phyloP scores from a whole-genome alignment of 2,329 filamentous ascomycete genomes.

The Juglanconis sp. region DNA sequence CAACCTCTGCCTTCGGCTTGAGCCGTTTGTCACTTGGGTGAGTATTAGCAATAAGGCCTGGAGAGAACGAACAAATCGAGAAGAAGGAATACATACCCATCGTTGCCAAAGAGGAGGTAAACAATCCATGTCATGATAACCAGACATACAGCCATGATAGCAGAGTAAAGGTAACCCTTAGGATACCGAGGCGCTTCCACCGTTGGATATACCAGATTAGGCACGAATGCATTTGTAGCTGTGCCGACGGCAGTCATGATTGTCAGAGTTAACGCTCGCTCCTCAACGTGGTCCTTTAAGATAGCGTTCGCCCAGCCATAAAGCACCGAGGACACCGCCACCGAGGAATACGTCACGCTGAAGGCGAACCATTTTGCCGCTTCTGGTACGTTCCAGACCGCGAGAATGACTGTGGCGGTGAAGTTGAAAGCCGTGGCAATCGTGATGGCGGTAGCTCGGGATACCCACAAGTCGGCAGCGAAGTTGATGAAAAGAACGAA shows the following conservation, averaged over 20 bases:
- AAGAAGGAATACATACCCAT: conserved; percentile 4
- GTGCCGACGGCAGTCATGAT: conserved; percentile 51
- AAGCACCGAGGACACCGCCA: conserved; percentile 52
- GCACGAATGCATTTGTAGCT: conserved; percentile 55
- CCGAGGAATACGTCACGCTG: conserved; percentile 44
- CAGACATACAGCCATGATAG: conserved; percentile 9
- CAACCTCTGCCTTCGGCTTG: too few species aligned
- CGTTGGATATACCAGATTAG: conserved; percentile 47
- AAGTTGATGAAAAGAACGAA: conserved; percentile 54
- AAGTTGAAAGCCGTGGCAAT: conserved; percentile 48
- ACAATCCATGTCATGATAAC: conserved; percentile 8
- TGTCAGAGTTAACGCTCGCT: conserved; percentile 48
- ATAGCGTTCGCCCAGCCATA: conserved; percentile 55
- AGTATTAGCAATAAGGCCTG: too few species aligned
- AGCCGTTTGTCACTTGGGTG: too few species aligned
- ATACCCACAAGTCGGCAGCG: conserved; percentile 49
- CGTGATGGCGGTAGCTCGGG: conserved; percentile 53
- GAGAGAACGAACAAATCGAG: too few species aligned
- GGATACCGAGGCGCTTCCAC: conserved; percentile 40
- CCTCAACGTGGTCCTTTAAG: conserved; percentile 41
- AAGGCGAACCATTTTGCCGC: conserved; percentile 54
- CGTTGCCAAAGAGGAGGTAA: neutral
- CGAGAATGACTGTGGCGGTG: conserved; percentile 50
- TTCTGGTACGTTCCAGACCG: conserved; percentile 56
- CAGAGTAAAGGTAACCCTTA: conserved; percentile 34